These are phyloP conservation scores for Paramyrothecium roridum DNA, from an alignment of 2,329 filamentous ascomycete genomes.

Conservation along the genomic window DNA sequence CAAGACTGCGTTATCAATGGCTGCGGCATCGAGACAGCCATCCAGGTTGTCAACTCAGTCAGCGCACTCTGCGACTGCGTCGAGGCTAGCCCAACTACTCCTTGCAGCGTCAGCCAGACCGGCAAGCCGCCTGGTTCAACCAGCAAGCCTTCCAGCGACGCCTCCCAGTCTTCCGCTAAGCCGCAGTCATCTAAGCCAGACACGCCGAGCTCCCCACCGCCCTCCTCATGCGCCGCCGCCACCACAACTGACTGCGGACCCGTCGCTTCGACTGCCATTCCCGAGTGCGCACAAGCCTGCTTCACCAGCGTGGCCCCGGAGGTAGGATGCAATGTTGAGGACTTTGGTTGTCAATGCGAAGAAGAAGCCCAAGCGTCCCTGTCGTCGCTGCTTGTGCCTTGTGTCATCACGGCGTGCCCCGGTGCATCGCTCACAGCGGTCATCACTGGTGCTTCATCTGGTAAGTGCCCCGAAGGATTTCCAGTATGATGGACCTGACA, in stretches of 20 bases:
- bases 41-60: conserved; percentile 15
- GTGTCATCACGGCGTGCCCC: conserved; percentile 14
- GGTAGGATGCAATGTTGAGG: conserved; percentile 13
- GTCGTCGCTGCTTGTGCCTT: conserved; percentile 16
- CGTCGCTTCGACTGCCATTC: conserved; percentile 15
- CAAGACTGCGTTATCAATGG: conserved; percentile 16
- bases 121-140: background rate
- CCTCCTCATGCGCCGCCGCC: conserved; percentile 6
- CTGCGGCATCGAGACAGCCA: conserved; percentile 12
- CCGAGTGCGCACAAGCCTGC: conserved; percentile 16
- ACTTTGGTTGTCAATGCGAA: background rate
- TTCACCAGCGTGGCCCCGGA: conserved; percentile 14
- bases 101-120: conserved; percentile 8
- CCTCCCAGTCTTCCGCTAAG: background rate
- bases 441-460: conserved; percentile 11
- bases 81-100: conserved; percentile 14
- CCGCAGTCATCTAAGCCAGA: background rate
- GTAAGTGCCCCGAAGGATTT: background rate
- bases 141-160: background rate
- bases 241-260: conserved; percentile 11
- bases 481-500: background rate
- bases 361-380: conserved; percentile 13
- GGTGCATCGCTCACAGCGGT: conserved; percentile 13
- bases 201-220: background rate
- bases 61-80: conserved; percentile 18